phyloP scores from a whole-genome alignment of 371 early-diverging fungal genomes.

The Syncephalastrum sp. region DNA sequence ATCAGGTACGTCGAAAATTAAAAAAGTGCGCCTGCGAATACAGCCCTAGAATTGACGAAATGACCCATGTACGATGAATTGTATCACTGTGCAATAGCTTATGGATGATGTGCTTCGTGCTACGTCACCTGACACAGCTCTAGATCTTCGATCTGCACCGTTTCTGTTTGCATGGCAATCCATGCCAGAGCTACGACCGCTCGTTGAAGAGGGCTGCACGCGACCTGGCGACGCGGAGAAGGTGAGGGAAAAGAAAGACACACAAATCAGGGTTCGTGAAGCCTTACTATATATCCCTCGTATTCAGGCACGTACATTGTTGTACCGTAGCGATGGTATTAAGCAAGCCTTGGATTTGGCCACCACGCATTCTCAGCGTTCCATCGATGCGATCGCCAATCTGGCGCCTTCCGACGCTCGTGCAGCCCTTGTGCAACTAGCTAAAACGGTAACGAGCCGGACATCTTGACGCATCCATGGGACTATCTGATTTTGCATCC shows the following conservation, averaged over 20 bases:
- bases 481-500: background rate
- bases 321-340: constrained; percentile 70
- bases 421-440: constrained; percentile 57
- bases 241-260: constrained; percentile 20
- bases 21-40: background rate
- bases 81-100: background rate
- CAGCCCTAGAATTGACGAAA: background rate
- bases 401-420: constrained; percentile 68
- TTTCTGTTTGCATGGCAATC: constrained; percentile 89
- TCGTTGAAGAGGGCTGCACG: constrained; percentile 83
- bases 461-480: background rate
- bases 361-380: constrained; percentile 55
- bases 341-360: constrained; percentile 62
- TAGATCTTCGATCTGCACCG: constrained; percentile 56
- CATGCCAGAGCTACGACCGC: constrained; percentile 74
- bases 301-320: constrained; percentile 61
- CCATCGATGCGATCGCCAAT: constrained; percentile 59
- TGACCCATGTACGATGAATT: too few species aligned
- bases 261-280: background rate
- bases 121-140: background rate
- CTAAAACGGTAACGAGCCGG: constrained; percentile 12
- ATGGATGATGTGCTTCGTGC: background rate
- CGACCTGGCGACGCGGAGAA: constrained; percentile 58
- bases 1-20: constrained; percentile 65
- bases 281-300: background rate